Evolutionary conservation across 176 grass and related monocot species (phyloP).

Genomic region (Avena sativa): DNA sequence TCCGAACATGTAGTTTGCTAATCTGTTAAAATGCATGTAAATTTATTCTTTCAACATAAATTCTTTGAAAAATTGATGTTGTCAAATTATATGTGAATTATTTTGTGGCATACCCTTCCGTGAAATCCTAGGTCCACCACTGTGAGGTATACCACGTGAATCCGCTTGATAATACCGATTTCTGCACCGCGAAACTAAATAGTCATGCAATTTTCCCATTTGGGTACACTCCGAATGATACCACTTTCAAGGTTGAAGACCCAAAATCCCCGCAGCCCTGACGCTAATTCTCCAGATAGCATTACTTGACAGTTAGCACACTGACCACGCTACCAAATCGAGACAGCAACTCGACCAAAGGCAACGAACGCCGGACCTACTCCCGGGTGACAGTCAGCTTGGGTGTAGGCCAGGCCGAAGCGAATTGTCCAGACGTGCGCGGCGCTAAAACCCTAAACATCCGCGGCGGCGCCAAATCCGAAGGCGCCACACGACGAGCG

Average conservation of each 20-base stretch:
- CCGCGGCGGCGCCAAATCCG: background rate
- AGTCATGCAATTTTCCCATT: background rate
- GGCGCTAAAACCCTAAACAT: constrained; percentile 34
- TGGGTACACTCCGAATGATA: background rate
- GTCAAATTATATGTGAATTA: too few relatives aligned
- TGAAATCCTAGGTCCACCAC: too few relatives aligned
- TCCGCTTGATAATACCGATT: background rate
- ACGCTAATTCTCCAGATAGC: background rate
- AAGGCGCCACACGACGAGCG: background rate
- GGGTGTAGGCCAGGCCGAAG: background rate
- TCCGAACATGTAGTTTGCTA: too few relatives aligned
- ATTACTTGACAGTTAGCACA: background rate
- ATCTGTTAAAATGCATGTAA: too few relatives aligned
- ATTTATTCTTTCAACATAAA: too few relatives aligned
- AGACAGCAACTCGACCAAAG: background rate
- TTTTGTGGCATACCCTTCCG: too few relatives aligned
- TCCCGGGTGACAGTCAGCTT: background rate
- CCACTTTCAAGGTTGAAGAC: background rate
- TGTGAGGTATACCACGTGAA: background rate
- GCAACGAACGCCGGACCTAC: background rate
- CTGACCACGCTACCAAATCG: background rate
- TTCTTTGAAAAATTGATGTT: too few relatives aligned
- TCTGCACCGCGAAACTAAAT: background rate
- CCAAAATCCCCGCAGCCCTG: background rate
- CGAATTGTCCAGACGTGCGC: background rate